phyloP scores from a whole-genome alignment of 495 filamentous ascomycete genomes.

The Choiromyces venosus region DNA sequence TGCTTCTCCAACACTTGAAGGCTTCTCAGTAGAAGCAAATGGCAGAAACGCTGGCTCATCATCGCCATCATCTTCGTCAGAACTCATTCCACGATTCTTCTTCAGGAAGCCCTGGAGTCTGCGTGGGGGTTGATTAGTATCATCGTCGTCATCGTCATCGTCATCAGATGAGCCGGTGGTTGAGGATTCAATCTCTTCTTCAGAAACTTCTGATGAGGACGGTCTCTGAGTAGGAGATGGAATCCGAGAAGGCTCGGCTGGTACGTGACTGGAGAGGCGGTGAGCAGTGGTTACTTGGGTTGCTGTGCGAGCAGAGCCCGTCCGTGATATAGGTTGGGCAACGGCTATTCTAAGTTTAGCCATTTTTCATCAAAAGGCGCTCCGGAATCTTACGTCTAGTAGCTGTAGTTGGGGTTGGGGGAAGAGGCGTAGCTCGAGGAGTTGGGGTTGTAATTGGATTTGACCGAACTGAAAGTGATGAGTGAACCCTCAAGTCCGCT shows the following conservation, averaged over 20 bases:
- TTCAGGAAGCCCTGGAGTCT: conserved; percentile 39
- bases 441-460: conserved; percentile 42
- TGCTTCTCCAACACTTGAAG: conserved; percentile 5
- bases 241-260: conserved; percentile 40
- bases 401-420: conserved; percentile 16
- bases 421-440: conserved; percentile 21
- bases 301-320: conserved; percentile 27
- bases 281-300: conserved; percentile 12
- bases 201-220: conserved; percentile 23
- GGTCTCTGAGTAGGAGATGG: conserved; percentile 25
- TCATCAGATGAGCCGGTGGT: conserved; percentile 46
- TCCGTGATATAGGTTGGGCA: conserved; percentile 39
- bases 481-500: conserved; percentile 52
- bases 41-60: conserved; percentile 70
- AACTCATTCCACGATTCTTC: conserved; percentile 42
- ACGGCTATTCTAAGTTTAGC: conserved; percentile 22
- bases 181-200: conserved; percentile 43
- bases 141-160: conserved; percentile 29
- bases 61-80: conserved; percentile 57
- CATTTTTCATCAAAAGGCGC: background rate
- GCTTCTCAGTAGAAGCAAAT: conserved; percentile 44
- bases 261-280: conserved; percentile 28
- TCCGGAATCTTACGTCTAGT: conserved; percentile 22
- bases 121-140: conserved; percentile 40
- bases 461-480: conserved; percentile 57